These are phyloP conservation scores for Coemansia sp. DNA, from an alignment of 192 early-diverging fungal species.

Conservation along the genomic window DNA sequence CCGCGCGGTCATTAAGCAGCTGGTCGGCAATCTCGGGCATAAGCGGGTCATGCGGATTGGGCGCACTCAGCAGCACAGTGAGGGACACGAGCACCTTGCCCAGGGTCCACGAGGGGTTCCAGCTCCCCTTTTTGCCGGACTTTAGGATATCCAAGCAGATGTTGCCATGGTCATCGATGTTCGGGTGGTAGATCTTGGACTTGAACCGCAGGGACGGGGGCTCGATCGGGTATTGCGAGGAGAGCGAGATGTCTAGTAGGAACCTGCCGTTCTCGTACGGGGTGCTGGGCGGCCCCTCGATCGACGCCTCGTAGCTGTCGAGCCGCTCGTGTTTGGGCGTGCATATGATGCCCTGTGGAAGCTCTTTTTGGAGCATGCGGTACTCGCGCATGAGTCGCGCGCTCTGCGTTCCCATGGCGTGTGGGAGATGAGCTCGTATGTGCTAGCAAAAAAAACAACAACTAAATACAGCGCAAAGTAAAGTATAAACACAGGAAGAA, in stretches of 20 bases:
- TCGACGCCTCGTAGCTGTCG: conserved; percentile 61
- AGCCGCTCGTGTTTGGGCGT: conserved; percentile 64
- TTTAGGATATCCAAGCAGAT: conserved; percentile 78
- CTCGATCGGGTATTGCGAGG: conserved; percentile 66
- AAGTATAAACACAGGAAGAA: neutral
- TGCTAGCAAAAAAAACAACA: neutral
- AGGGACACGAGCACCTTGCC: conserved; percentile 63
- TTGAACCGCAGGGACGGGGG: conserved; percentile 69
- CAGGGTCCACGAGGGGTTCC: conserved; percentile 71
- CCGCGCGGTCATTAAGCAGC: conserved; percentile 22
- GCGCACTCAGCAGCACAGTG: conserved; percentile 58
- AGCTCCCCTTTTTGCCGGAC: conserved; percentile 58
- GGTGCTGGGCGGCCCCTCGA: conserved; percentile 63
- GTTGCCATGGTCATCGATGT: conserved; percentile 75
- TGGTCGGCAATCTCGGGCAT: conserved; percentile 60
- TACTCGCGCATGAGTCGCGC: conserved; percentile 38
- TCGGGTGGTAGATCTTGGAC: conserved; percentile 82
- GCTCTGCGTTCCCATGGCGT: conserved; percentile 6
- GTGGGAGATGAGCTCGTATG: neutral
- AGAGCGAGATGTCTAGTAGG: conserved; percentile 57
- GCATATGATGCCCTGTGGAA: conserved; percentile 63
- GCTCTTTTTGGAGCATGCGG: conserved; percentile 49
- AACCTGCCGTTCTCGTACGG: conserved; percentile 70
- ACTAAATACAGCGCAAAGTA: neutral
- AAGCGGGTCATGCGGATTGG: conserved; percentile 78